phyloP scores from a whole-genome alignment of 129 eudicot species.

The Oenanthe sinensis region DNA sequence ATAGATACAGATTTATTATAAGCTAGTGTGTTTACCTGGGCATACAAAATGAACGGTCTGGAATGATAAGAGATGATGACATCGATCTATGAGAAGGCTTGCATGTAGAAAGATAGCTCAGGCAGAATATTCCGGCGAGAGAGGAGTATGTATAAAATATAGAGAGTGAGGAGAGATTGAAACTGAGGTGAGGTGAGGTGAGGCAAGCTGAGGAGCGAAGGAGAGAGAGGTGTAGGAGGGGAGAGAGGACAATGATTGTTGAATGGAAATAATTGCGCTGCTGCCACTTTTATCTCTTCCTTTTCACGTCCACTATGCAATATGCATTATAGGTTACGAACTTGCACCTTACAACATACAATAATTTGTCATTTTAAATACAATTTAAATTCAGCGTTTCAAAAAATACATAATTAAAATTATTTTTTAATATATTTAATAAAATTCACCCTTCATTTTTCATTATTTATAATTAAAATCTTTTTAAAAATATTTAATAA shows the following conservation, averaged over 20 bases:
- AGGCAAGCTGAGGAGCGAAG: not conserved
- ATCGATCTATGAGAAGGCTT: not conserved
- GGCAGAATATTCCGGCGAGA: not conserved
- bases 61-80: not conserved
- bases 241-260: slow-evolving; percentile 31
- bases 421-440: no score
- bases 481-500: no score
- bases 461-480: no score
- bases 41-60: no score
- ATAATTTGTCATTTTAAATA: no score
- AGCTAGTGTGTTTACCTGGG: not conserved
- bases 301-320: not conserved
- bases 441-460: no score
- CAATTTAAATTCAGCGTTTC: no score
- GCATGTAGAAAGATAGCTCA: not conserved
- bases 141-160: not conserved
- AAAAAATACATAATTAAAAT: no score
- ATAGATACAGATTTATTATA: not conserved
- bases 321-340: no score
- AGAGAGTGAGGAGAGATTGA: not conserved
- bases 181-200: not conserved
- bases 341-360: no score
- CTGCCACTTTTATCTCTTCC: not conserved
- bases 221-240: not conserved
- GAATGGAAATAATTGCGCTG: not conserved